Evolutionary conservation across 495 filamentous ascomycete genomes (phyloP).

Genomic region (Aspergillus asperescens): DNA sequence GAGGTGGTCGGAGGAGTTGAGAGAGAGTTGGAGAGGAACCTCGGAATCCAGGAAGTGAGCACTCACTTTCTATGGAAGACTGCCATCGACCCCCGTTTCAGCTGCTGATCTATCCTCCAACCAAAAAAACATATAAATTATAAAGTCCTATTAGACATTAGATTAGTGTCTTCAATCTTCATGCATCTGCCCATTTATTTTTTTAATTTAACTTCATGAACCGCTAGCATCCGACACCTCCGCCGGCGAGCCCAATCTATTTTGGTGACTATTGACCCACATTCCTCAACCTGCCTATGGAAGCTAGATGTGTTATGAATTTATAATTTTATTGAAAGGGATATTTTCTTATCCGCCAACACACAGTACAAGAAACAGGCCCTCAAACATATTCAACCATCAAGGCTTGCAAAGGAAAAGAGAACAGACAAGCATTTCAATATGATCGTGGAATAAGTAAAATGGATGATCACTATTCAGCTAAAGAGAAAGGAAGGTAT

Average conservation of each 20-base stretch:
- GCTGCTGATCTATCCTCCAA: background rate
- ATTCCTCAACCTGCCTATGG: background rate
- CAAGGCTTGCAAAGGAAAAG: conserved; percentile 18
- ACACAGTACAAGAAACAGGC: conserved; percentile 27
- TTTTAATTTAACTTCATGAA: background rate
- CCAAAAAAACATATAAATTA: background rate
- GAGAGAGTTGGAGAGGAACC: background rate
- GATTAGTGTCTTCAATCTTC: background rate
- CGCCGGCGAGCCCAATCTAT: background rate
- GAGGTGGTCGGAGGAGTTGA: background rate
- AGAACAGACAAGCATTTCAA: conserved; percentile 18
- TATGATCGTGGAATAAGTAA: conserved; percentile 15
- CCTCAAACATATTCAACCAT: conserved; percentile 33
- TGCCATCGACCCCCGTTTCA: background rate
- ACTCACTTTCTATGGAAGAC: background rate
- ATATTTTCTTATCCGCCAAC: conserved; percentile 31
- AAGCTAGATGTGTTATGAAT: background rate
- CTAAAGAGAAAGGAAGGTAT: conserved; percentile 18
- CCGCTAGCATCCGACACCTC: background rate
- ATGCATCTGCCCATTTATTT: background rate
- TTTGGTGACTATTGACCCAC: too few species aligned
- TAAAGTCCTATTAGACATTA: background rate
- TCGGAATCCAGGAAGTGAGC: background rate
- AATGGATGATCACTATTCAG: conserved; percentile 24
- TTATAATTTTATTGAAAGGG: conserved; percentile 16